Base-by-base conservation (phyloP, 192 early-diverging fungal genomes). In the Diversispora epigaea region DNA sequence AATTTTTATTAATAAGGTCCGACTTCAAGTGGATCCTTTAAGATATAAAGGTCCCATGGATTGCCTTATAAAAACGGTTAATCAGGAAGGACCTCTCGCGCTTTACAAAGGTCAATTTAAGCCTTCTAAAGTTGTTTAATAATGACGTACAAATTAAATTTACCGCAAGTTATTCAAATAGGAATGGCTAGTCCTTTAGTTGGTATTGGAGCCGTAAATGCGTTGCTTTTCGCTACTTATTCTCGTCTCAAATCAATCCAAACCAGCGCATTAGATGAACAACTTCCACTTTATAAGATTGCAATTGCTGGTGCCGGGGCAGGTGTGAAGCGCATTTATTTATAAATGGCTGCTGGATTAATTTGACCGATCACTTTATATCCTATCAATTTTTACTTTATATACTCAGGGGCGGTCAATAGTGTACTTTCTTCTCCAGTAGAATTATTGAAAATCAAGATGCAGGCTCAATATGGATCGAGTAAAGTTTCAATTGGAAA, bases 401-500 rank as follows among this genome's bases (percentile, higher is more conserved):
- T n/a, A 19, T 50, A 43, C 17, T 40, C 80, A 88, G 85, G 96
- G 50, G 81, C 89, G 40, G 88, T 93, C 41, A 96, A 96, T 73
- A 89, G 88, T 63, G 83, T 93, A 19, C 81, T 97, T 21, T 92
- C 95, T 10, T 95, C 93, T 3, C 95, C 97, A 1, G 94, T 99
- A 3, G 97, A 99, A 76, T 80, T 99, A n/a, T 79, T 97, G 52
- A 99, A 99, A 77, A 92, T 93, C 68, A 88, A 91, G 44, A 87
- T 97, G 80, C 97, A 99, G 79, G 92, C 93, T 8, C 96, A 96
- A 77, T 96, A 92, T 84, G 85, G 84, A 56, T 76, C 55, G 8
- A 77, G 71, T 21, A 75, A 82, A 50, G 54, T 68, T 8, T 50
- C 67, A 14, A 39, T 50, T 6, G 68, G 79, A 21, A 76, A 76